These are phyloP conservation scores for Lepraria neglecta DNA, from an alignment of 495 filamentous ascomycete genomes.

Conservation along the genomic window DNA sequence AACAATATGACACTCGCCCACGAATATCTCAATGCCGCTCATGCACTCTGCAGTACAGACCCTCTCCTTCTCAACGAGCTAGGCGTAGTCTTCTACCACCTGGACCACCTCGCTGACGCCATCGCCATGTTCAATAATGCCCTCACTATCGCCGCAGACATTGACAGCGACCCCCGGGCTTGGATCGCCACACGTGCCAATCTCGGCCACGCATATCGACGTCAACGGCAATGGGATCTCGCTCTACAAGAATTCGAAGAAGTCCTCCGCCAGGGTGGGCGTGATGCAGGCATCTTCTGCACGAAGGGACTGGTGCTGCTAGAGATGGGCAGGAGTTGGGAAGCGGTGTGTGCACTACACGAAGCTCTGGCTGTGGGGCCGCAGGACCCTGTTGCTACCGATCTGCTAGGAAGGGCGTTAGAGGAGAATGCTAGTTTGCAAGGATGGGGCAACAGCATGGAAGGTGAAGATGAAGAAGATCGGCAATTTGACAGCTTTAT, in stretches of 20 bases:
- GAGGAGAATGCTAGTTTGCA: conserved; percentile 30
- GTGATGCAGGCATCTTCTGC: conserved; percentile 61
- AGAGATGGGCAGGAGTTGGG: conserved; percentile 57
- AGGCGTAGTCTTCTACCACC: conserved; percentile 89
- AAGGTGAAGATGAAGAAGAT: conserved; percentile 26
- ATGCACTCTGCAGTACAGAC: conserved; percentile 67
- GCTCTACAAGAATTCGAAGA: conserved; percentile 75
- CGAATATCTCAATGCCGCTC: conserved; percentile 87
- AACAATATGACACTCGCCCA: conserved; percentile 95
- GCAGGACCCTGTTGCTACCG: conserved; percentile 64
- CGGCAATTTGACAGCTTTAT: conserved; percentile 26
- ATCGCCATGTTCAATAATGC: conserved; percentile 67
- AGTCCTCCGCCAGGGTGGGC: conserved; percentile 70
- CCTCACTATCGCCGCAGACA: conserved; percentile 67
- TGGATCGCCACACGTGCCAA: conserved; percentile 88
- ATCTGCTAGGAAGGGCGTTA: conserved; percentile 42
- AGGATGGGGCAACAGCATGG: conserved; percentile 27
- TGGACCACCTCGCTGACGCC: conserved; percentile 68
- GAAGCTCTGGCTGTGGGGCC: conserved; percentile 67
- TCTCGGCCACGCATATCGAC: conserved; percentile 77
- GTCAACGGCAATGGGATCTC: conserved; percentile 59
- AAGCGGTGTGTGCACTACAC: conserved; percentile 61
- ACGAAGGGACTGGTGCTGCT: conserved; percentile 71
- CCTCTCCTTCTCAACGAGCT: conserved; percentile 92
- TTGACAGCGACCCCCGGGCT: conserved; percentile 70